Base-by-base conservation (phyloP, 2,329 filamentous ascomycete species). In the Aspergillus floridensis region DNA sequence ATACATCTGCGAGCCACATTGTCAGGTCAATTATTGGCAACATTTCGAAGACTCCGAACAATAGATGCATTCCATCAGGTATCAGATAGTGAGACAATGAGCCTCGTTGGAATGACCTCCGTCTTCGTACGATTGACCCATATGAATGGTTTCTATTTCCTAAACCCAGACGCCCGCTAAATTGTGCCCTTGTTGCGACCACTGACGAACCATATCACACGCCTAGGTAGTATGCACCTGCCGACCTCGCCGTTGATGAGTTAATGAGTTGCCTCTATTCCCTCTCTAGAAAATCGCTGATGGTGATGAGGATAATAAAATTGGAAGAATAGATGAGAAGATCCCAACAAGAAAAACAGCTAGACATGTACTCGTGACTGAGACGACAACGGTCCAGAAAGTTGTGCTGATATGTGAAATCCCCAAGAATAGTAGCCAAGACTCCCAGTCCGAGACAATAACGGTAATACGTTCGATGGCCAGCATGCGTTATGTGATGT, bases 401-500 rank as follows among this genome's bases (percentile, higher is more conserved):
- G 14, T 29, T 29, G 24, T 49, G 5, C 14, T 49, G 19, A 26
- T 26, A 35, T 35, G 10, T 16, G 32, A 16, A 35, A 35, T 1
- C 5, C 5, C 38, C 14, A 44, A 44, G 38, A 19, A n/a, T 19
- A 19, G n/a, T 44, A 16, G 35, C 32, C 56, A 32, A 44, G 50
- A 59, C 57, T 58, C 57, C 59, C 29, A 11, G 31, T 46, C 19
- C 6, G 16, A 44, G n/a, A 22, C 26, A 2, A 55, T 46, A 29
- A 22, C 12, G 49, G 46, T 48, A 51, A 32, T 41, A 48, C 22
- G 26, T 50, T 49, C 29, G 58, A 62, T 65, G 58, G 31, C 61
- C 61, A 61, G 61, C 55, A 65, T 63, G 61, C 56, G 59, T 52
- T 56, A 53, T 24, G 24, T 59, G 31, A 47, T 46, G 6, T 49